Percentiles rank a stretch among this genome's conserved stretches.
Evolutionary conservation across 805 yeast genomes (phyloP).

Genomic region (Starmerella apis): DNA sequence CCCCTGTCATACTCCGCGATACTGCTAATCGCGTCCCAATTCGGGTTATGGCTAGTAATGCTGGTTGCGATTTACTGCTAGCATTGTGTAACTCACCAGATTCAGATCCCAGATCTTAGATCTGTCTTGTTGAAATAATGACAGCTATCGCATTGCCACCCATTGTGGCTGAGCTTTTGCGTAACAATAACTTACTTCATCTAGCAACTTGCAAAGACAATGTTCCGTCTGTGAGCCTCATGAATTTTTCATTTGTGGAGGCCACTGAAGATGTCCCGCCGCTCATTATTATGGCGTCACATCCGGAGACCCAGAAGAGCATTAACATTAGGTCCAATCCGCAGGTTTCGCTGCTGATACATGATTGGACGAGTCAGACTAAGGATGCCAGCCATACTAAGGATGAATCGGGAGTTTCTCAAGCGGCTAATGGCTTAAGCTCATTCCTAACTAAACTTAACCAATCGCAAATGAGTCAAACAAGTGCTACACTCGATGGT

Average conservation of each 20-base stretch:
- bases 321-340: slow-evolving; percentile 60
- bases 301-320: slow-evolving; percentile 61
- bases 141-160: slow-evolving; percentile 13
- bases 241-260: slow-evolving; percentile 64
- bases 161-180: slow-evolving; percentile 17
- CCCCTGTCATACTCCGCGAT: too few species aligned
- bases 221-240: slow-evolving; percentile 76
- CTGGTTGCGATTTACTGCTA: too few species aligned
- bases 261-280: slow-evolving; percentile 24
- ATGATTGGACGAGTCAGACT: slow-evolving; percentile 58
- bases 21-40: too few species aligned
- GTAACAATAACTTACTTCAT: slow-evolving; percentile 42
- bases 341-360: slow-evolving; percentile 69
- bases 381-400: slow-evolving; percentile 41
- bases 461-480: slow-evolving; percentile 65
- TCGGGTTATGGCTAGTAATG: too few species aligned
- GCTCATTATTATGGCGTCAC: slow-evolving; percentile 51
- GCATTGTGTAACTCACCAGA: too few species aligned
- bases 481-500: slow-evolving; percentile 76
- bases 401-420: slow-evolving; percentile 40
- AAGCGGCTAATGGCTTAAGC: slow-evolving; percentile 33
- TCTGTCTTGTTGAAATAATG: neutral
- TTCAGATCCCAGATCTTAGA: neutral
- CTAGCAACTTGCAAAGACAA: slow-evolving; percentile 68
- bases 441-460: slow-evolving; percentile 65